Evolutionary conservation across 768 basidiomycete genomes (phyloP), one percentile per base, ranked within the genome.

Genomic region (Solioccasus polychromus): DNA sequence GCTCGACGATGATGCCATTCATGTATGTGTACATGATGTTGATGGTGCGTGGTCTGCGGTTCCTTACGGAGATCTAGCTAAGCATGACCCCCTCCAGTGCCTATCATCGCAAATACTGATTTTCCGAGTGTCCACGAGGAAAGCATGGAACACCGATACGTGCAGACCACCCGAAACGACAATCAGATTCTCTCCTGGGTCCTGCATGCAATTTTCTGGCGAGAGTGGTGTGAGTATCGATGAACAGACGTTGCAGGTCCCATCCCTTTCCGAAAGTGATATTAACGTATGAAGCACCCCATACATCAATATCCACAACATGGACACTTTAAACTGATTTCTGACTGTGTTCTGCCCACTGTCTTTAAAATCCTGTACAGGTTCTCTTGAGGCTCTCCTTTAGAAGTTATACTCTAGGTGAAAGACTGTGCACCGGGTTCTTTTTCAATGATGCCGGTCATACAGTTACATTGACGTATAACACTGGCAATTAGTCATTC

Each of bases 41-140:
- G 35, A 54, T 44, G 38, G 49, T 57, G 26, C 14, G 48, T 31
- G 3, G 14, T 18, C 29, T 7, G n/a, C 2, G 12, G 19, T 8
- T 26, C 5, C 12, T n/a, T 12, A 29, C 4, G 31, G 17, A n/a
- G 18, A 5, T 15, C 7, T 10, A 12, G n/a, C 24, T 31, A 35
- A 45, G 22, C 3, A 3, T 23, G 26, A 28, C 18, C 11, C 5
- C 2, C 39, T 37, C n/a, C 28, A 58, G 55, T 38, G 40, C 19
- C 25, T 54, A 31, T 51, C 57, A n/a, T 34, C 51, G 2, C 51
- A 50, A 22, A 24, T 58, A 20, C 30, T 57, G 28, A 57, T 57
- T 18, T 38, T 55, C 19, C 35, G 46, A 4, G 45, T 42, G n/a
- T 29, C 42, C 24, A 37, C 32, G 40, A 39, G 52, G 1, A 42